Evolutionary conservation across 371 early-diverging fungal genomes (phyloP).

Genomic region (Circinella umbellata): DNA sequence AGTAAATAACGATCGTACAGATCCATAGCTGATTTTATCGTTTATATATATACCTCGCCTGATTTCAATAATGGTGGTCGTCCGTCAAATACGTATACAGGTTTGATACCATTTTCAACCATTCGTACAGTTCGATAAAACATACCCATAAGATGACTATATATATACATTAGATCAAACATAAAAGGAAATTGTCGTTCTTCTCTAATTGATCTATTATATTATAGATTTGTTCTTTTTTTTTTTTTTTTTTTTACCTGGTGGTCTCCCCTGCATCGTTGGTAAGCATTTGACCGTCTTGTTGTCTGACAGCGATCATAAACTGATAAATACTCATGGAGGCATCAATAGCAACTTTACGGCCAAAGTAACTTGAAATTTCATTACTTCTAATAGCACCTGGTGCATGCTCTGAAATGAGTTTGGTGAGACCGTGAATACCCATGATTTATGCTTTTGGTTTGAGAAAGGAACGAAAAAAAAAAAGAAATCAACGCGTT

Average conservation of each 20-base stretch:
- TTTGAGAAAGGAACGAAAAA: constrained; percentile 1
- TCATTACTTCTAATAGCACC: constrained; percentile 82
- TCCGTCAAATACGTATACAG: constrained; percentile 99
- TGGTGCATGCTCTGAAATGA: constrained; percentile 95
- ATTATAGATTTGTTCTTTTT: neutral
- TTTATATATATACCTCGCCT: constrained; percentile 72
- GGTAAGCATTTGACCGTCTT: constrained; percentile 90
- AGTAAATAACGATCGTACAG: too few species aligned
- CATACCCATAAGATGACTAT: constrained; percentile 97
- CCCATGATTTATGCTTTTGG: constrained; percentile 63
- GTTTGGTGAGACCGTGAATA: constrained; percentile 91
- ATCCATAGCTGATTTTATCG: neutral
- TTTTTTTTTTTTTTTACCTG: constrained; percentile 46
- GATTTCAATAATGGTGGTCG: constrained; percentile 97
- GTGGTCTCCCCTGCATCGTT: constrained; percentile 95
- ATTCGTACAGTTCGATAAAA: constrained; percentile 99
- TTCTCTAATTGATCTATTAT: neutral
- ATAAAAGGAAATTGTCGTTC: neutral
- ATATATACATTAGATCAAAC: neutral
- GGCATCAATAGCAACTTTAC: constrained; percentile 99
- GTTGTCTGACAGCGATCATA: constrained; percentile 96
- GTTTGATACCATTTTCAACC: constrained; percentile 98
- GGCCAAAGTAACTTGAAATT: constrained; percentile 92
- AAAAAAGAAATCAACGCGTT: neutral
- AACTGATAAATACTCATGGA: constrained; percentile 99